These are phyloP conservation scores for Herpotrichia juniperi DNA, from an alignment of 2,329 filamentous ascomycete species.

Conservation along the genomic window DNA sequence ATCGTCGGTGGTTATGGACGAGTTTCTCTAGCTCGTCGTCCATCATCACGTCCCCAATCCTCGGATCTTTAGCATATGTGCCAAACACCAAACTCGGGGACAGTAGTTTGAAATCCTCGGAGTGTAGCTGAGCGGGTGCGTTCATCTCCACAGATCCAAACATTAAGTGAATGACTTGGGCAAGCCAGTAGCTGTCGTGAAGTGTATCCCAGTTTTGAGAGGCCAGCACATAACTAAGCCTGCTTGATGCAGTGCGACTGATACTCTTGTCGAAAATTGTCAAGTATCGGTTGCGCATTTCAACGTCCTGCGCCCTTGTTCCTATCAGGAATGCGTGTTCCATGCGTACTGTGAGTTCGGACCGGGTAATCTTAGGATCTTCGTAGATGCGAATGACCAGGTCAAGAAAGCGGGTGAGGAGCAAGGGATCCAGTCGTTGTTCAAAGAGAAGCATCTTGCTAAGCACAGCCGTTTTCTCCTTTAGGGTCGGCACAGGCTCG, in stretches of 20 bases:
- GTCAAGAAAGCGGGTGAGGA: slow-evolving; percentile 92
- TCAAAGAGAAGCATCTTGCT: slow-evolving; percentile 99
- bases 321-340: slow-evolving; percentile 98
- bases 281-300: slow-evolving; percentile 98
- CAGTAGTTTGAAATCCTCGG: slow-evolving; percentile 82
- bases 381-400: slow-evolving; percentile 98
- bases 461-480: slow-evolving; percentile 98
- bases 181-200: slow-evolving; percentile 93
- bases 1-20: slow-evolving; percentile 79
- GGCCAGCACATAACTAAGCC: slow-evolving; percentile 85
- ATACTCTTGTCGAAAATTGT: slow-evolving; percentile 93
- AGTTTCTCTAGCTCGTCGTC: slow-evolving; percentile 85
- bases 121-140: slow-evolving; percentile 75
- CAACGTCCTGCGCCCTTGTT: slow-evolving; percentile 87
- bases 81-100: slow-evolving; percentile 75
- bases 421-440: slow-evolving; percentile 77
- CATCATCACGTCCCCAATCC: slow-evolving; percentile 69
- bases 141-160: slow-evolving; percentile 90
- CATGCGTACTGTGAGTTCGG: slow-evolving; percentile 94
- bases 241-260: slow-evolving; percentile 87
- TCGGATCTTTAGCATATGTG: slow-evolving; percentile 73
- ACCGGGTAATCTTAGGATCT: slow-evolving; percentile 92
- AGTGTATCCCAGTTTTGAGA: slow-evolving; percentile 98
- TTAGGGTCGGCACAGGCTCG: slow-evolving; percentile 94
- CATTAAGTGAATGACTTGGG: slow-evolving; percentile 91